Evolutionary conservation across 768 basidiomycete genomes (phyloP).

Genomic region (Psilocybe cubensis): DNA sequence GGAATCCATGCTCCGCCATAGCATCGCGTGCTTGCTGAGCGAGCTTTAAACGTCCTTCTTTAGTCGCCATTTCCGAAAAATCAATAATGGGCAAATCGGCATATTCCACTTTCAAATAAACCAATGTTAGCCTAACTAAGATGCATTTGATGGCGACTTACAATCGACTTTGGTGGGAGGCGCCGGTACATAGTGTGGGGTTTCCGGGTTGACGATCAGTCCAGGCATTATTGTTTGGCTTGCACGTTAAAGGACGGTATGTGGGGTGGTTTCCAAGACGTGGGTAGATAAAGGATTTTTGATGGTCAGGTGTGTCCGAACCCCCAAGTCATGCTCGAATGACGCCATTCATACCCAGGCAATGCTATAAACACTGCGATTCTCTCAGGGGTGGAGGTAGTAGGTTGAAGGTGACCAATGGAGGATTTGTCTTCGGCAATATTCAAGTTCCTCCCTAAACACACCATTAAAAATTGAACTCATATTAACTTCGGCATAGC

Average conservation of each 20-base stretch:
- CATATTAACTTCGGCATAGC: too few species aligned
- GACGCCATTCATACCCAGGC: neutral
- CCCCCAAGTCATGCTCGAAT: neutral
- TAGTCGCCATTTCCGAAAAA: slow-evolving; percentile 41
- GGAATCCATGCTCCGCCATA: slow-evolving; percentile 47
- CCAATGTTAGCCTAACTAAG: too few species aligned
- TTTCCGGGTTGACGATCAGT: slow-evolving; percentile 14
- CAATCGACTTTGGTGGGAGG: slow-evolving; percentile 20
- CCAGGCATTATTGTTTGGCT: slow-evolving; percentile 15
- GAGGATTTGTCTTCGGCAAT: too few species aligned
- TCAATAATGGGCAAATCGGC: slow-evolving; percentile 60
- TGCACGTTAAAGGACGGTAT: too few species aligned
- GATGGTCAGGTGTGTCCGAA: neutral
- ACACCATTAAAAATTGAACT: too few species aligned
- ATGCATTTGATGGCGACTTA: too few species aligned
- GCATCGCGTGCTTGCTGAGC: slow-evolving; percentile 47
- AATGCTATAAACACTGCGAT: too few species aligned
- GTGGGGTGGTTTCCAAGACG: too few species aligned
- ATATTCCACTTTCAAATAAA: slow-evolving; percentile 38
- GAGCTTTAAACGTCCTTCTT: slow-evolving; percentile 40
- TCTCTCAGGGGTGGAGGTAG: neutral
- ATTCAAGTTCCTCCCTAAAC: too few species aligned
- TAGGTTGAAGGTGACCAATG: too few species aligned
- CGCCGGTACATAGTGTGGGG: slow-evolving; percentile 23
- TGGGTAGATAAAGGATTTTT: too few species aligned